Evolutionary conservation across 352 stramenopile species (phyloP).

Genomic region (Phytophthora sp.): DNA sequence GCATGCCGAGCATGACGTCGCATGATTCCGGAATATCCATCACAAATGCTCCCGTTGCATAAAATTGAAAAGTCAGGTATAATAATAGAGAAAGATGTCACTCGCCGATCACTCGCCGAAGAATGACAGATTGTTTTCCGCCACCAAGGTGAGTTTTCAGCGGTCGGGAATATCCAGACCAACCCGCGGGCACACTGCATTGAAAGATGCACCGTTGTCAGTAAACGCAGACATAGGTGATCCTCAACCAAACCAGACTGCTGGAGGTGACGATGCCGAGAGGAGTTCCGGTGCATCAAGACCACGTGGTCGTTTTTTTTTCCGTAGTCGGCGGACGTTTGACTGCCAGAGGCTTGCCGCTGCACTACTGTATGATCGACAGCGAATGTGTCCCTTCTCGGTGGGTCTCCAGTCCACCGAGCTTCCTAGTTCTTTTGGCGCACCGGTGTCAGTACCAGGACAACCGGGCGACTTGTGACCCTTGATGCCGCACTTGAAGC

Average conservation of each 20-base stretch:
- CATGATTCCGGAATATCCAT: constrained; percentile 14
- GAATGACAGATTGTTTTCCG: constrained; percentile 2
- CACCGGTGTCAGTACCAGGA: neutral
- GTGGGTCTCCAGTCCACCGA: constrained; percentile 3
- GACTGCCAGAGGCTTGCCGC: neutral
- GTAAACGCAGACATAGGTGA: neutral
- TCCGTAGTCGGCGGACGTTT: neutral
- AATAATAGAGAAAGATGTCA: neutral
- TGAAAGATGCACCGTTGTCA: neutral
- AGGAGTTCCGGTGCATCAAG: neutral
- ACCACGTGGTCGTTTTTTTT: neutral
- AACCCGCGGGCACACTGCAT: neutral
- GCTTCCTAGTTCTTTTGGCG: neutral
- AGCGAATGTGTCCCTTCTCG: neutral
- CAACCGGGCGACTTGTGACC: neutral
- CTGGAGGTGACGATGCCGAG: neutral
- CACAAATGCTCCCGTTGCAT: constrained; percentile 11
- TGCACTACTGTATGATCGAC: neutral
- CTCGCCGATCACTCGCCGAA: neutral
- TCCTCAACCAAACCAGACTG: neutral
- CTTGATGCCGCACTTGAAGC: neutral
- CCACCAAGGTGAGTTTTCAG: neutral
- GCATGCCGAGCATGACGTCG: constrained; percentile 18
- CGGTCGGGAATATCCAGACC: neutral
- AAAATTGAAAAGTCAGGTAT: constrained; percentile 9